Evolutionary conservation across 331 rosid species (phyloP).

Genomic region (Pyracantha coccinea): DNA sequence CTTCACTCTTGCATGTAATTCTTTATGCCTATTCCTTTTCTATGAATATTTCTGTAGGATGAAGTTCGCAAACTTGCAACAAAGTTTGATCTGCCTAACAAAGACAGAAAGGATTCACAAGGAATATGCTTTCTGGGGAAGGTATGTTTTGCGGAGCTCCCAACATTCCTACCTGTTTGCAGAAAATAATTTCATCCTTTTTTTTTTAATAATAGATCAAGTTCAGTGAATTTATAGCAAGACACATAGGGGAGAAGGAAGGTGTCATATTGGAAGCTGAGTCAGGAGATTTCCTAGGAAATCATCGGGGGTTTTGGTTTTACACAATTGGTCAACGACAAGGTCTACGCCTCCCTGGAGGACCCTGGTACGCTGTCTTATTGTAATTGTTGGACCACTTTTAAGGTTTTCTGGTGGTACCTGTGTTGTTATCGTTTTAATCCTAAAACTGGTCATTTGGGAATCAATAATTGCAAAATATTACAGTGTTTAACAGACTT

Average conservation of each 20-base stretch:
- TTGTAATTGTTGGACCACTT: background rate
- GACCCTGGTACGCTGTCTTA: conserved; percentile 69
- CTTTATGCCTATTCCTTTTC: background rate
- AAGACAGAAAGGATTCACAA: conserved; percentile 91
- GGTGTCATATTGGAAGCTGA: conserved; percentile 94
- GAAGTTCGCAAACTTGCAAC: conserved; percentile 88
- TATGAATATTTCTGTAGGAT: conserved; percentile 40
- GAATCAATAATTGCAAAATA: background rate
- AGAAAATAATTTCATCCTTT: background rate
- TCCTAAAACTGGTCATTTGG: background rate
- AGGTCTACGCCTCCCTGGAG: conserved; percentile 82
- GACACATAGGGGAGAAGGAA: conserved; percentile 88
- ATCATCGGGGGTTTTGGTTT: conserved; percentile 93
- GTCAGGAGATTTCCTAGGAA: conserved; percentile 89
- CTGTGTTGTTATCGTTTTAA: background rate
- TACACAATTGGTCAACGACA: conserved; percentile 95
- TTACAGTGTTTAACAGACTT: background rate
- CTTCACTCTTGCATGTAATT: background rate
- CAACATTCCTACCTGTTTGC: background rate
- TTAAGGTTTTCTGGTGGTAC: background rate
- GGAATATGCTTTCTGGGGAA: conserved; percentile 98
- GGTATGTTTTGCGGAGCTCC: conserved; percentile 32
- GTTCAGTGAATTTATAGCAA: conserved; percentile 84
- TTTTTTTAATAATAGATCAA: no score
- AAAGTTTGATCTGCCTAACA: conserved; percentile 71